Base-by-base conservation (phyloP, 495 filamentous ascomycete species). In the Xylaria intraflava region DNA sequence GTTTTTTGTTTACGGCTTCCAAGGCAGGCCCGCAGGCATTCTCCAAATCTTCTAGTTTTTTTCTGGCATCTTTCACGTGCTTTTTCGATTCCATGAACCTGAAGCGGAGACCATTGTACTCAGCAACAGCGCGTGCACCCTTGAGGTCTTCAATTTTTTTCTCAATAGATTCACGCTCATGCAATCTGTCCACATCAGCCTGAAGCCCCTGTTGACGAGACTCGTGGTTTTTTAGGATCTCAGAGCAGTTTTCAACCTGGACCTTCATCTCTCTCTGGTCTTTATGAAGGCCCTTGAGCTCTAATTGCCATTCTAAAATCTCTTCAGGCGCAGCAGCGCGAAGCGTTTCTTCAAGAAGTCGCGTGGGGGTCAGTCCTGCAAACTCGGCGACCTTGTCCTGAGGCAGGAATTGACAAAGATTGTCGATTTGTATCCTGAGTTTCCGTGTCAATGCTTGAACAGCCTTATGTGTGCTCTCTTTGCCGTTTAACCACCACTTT, bases 351-450 rank as follows among this genome's bases (percentile, higher is more conserved):
- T 79, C 72, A 2, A 99, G 78, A 16, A 96, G 77, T n/a, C 94
- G 87, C n/a, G 90, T 73, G 0, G 90, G 87, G 6, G 82, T 86
- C 56, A 96, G 77, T 12, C 80, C 86, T 9, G 93, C 89, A 64
- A 99, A 99, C 56, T 96, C 90, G 22, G 89, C 88, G 6, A 99
- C 94, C 61, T 90, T 87, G 65, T 99, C 93, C 66, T 99, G 93
- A 1, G 93, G 93, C 31, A 99, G 77, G 61, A 99, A 99, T 69
- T 97, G 93, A 66, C 93, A 99, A 2, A 97, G 77, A 60, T 99
- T 99, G 69, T 97, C 93, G 62, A 97, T 86, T 69, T 97, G 94
- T 31, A 97, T 96, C 20, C 83, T 78, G 51, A 94, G 84, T 0
- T 72, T 78, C 45, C 72, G 81, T 16, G 82, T 83, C 30, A 96